Conservation (phyloP, 345 rosid genomes). For the Arabis hirsuta region DNA sequence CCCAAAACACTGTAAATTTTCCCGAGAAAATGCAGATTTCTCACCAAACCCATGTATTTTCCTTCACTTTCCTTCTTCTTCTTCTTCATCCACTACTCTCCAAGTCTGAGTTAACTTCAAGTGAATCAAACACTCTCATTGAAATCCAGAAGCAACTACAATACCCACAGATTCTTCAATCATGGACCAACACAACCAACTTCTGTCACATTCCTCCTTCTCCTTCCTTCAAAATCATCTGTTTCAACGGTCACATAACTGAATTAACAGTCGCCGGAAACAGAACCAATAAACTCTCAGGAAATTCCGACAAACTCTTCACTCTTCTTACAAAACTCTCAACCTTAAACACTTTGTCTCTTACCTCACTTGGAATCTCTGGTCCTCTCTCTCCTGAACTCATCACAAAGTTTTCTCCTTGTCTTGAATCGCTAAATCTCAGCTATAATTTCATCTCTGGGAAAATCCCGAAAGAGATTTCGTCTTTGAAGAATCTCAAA, state of each 20-base stretch:
- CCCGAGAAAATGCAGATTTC: conserved; percentile 29
- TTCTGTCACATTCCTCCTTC: conserved; percentile 74
- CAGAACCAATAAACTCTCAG: conserved; percentile 58
- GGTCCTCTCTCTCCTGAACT: conserved; percentile 70
- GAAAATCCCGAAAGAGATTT: conserved; percentile 55
- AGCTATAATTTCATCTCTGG: conserved; percentile 81
- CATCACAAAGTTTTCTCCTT: conserved; percentile 51
- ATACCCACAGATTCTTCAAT: conserved; percentile 67
- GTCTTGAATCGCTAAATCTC: conserved; percentile 61
- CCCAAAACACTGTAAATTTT: conserved; percentile 17
- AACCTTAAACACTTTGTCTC: conserved; percentile 58
- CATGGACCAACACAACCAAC: conserved; percentile 78
- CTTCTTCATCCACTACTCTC: conserved; percentile 49
- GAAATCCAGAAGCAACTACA: conserved; percentile 70
- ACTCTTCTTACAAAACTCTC: conserved; percentile 71
- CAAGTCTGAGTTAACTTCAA: conserved; percentile 53
- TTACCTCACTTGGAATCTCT: conserved; percentile 78
- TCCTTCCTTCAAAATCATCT: conserved; percentile 60
- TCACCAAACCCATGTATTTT: conserved; percentile 25
- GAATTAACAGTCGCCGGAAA: conserved; percentile 70
- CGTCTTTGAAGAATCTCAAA: conserved; percentile 55
- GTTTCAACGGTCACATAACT: conserved; percentile 55
- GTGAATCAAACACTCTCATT: conserved; percentile 58
- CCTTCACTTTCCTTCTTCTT: conserved; percentile 36
- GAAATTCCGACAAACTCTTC: conserved; percentile 61